Evolutionary conservation across 1,284 basidiomycete species (phyloP), one percentile per base, ranked within the genome.

Genomic region (Tetrapyrgos nigripes): DNA sequence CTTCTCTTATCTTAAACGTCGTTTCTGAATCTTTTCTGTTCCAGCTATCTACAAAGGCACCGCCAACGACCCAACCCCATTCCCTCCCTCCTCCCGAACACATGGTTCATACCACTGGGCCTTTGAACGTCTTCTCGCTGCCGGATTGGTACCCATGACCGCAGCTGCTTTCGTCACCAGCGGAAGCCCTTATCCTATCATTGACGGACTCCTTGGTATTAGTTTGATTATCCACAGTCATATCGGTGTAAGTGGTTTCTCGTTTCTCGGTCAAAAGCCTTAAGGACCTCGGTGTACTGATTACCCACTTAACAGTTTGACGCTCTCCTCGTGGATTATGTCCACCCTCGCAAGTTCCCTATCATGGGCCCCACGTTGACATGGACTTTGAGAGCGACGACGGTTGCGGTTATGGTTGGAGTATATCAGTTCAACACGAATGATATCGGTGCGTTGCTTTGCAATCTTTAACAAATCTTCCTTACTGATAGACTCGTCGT

Each of bases 21-120:
- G 46, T 31, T 23, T 26, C 31, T 50, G 11, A 55, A 44, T 53
- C 3, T 4, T 52, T n/a, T 47, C 27, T 49, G 37, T 64, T 26
- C 68, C 21, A 96, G 95, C 95, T 61, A 88, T 98, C 75, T 87
- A 93, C 80, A 88, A 89, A 76, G 97, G 97, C 58, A 94, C 94
- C 35, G 96, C 96, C 67, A 99, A 99, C 80, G 97, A 99, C 73
- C 93, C 97, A 1, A 94, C 92, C 3, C 78, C 88, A 21, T 97
- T 95, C 82, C 96, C 96, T 28, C 73, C 88, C 24, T 86, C 94
- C 8, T 91, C 85, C 61, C 89, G 86, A 71, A 76, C 87, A 3
- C 93, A 97, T 70, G 97, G 97, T 51, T 97, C 94, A 2, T 91
- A 98, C 77, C 97, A 98, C 83, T 99, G 97, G 97, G 89, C 94